Evolutionary conservation across 768 basidiomycete genomes (phyloP), one percentile per base, ranked within the genome.

Genomic region (Lactarius sp.): DNA sequence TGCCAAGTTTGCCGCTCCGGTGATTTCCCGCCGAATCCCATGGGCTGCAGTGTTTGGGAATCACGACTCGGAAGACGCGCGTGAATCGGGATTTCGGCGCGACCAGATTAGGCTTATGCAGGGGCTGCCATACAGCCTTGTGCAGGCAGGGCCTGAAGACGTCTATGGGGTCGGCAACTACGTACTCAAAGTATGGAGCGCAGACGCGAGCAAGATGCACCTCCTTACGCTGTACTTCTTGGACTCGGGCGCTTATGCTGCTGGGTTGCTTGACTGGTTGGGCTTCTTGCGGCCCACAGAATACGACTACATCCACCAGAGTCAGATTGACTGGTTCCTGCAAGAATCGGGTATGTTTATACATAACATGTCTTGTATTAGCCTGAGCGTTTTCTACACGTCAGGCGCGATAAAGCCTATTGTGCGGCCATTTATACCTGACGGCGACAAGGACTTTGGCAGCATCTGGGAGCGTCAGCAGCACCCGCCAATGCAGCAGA

Each of bases 41-140:
- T 99, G 95, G 95, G 85, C 92, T 4, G 88, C 86, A 0, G 82
- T 98, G 2, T 95, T 98, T 73, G 96, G 96, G 1, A 98, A 99
- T 71, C 96, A 99, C 73, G 96, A 98, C 68, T 82, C 85, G 50
- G 89, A 94, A 64, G 80, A 84, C 55, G 88, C 87, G 14, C 60
- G 67, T 2, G 41, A 20, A 22, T 47, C 44, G 5, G 68, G 79
- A 68, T 68, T 76, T 34, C 85, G 86, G 66, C 83, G 80, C 36
- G 80, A 84, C 18, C 92, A 95, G 70, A 71, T 92, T 63, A 76
- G 78, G 64, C 74, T 87, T 69, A 83, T 94, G 83, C 85, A 88
- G 71, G 81, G 77, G 0, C 77, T 98, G 62, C 96, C 96, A 0
- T 97, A 94, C 71, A 94, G 87, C 57, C 75, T 98, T 5, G 85